These are phyloP conservation scores for Papiliotrema laurentii DNA, from an alignment of 1,284 basidiomycete genomes.

Conservation along the genomic window DNA sequence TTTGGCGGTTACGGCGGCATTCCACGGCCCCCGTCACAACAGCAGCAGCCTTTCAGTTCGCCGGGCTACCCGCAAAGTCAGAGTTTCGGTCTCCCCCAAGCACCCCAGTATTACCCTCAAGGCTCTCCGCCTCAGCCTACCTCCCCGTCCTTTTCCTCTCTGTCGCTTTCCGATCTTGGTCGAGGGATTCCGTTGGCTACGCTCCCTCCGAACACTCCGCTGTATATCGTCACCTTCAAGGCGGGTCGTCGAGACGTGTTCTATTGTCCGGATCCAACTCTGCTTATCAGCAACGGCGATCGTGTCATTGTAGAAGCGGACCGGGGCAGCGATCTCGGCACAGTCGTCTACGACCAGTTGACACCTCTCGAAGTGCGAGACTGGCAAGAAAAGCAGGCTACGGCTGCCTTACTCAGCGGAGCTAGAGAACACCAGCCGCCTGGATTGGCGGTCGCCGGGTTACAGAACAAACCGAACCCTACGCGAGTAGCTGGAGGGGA, in stretches of 20 bases:
- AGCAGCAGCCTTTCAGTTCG: too few relatives aligned
- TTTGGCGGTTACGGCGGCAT: too few relatives aligned
- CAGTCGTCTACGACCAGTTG: constrained; percentile 81
- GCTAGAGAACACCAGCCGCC: constrained; percentile 45
- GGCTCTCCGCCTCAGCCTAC: constrained; percentile 19
- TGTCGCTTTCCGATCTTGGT: constrained; percentile 65
- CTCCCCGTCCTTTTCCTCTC: constrained; percentile 37
- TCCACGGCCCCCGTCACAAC: neutral
- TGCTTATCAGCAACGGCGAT: constrained; percentile 65
- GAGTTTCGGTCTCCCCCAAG: neutral
- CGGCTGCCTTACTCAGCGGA: constrained; percentile 42
- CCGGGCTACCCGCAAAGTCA: neutral
- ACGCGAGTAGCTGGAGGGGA: constrained; percentile 40
- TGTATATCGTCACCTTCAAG: constrained; percentile 97
- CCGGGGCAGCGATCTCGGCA: constrained; percentile 86
- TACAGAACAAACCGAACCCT: neutral
- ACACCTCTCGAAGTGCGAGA: constrained; percentile 87
- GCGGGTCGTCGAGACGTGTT: constrained; percentile 91
- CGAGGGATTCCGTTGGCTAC: constrained; percentile 81
- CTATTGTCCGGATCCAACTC: constrained; percentile 67
- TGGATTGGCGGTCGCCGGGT: constrained; percentile 46
- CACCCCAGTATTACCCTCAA: too few relatives aligned
- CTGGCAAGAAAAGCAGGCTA: constrained; percentile 70
- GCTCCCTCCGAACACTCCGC: constrained; percentile 75
- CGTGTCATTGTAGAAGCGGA: constrained; percentile 93